phyloP scores from a whole-genome alignment of 1,284 basidiomycete species.

The Trichosporon sp. region DNA sequence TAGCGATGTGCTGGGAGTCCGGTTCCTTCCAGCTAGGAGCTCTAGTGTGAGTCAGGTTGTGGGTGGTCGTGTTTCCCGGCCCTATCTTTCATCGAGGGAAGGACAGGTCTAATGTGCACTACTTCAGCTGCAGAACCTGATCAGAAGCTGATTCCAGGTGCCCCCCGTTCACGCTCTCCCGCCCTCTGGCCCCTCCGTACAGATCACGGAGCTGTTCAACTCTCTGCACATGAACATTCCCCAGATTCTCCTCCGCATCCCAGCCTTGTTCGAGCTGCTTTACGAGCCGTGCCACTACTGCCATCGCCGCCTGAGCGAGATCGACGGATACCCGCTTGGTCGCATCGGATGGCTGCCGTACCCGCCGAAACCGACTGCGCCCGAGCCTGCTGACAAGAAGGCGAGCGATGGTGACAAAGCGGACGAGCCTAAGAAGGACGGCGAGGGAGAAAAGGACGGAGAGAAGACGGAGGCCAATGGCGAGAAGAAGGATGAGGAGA shows the following conservation, averaged over 20 bases:
- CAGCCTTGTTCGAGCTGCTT: conserved; percentile 10
- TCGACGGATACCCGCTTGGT: conserved; percentile 27
- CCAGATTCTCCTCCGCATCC: conserved; percentile 27
- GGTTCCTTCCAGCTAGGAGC: conserved; percentile 23
- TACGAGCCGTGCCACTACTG: conserved; percentile 27
- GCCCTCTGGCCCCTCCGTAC: conserved; percentile 23
- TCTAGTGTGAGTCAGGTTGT: conserved; percentile 21
- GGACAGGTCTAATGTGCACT: too few species aligned
- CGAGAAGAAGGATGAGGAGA: not conserved
- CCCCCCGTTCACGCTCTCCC: conserved; percentile 33
- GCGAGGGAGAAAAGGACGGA: conserved; percentile 2
- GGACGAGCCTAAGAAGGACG: not conserved
- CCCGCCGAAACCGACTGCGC: not conserved
- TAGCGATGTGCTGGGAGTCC: conserved; percentile 20
- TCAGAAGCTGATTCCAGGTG: conserved; percentile 24
- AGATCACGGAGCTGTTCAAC: conserved; percentile 24
- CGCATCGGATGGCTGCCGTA: conserved; percentile 22
- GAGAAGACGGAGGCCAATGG: conserved; percentile 10
- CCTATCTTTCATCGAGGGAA: too few species aligned
- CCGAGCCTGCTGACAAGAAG: conserved; percentile 7
- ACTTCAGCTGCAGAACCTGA: too few species aligned
- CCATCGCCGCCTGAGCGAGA: conserved; percentile 22
- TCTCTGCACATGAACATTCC: conserved; percentile 24
- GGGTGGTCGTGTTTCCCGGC: too few species aligned
- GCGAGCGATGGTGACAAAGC: not conserved